Evolutionary conservation across 2,329 filamentous ascomycete species (phyloP), one percentile per base, ranked within the genome.

Genomic region (Immersiporthe knoxdaviesiana): DNA sequence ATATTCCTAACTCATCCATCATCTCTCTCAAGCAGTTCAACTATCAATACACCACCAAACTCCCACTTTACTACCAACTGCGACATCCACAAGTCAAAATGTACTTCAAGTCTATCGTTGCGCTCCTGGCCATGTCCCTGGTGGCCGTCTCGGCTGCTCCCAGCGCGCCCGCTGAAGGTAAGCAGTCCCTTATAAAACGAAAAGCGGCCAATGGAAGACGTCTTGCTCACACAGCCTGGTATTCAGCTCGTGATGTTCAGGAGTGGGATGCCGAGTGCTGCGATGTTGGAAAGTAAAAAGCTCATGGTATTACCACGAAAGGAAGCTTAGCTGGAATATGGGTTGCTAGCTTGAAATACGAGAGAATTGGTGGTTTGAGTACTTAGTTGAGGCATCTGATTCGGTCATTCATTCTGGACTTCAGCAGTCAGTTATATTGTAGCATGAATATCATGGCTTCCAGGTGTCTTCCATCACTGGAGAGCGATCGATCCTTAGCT

Each of bases 251-350:
- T 30, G 59, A 62, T 41, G 24, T 44, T 11, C 59, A 62, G 32
- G 59, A 62, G 14, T 62, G 59, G 59, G 37, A 44, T 44, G 59
- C 37, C 18, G 59, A 62, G 39, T 62, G 59, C 37, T 62, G 59
- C n/a, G 59, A 62, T 44, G 59, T 62, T 52, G 52, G 52, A 56
- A 56, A 56, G 24, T 56, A 56, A 56, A 56, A 56, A 30, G 14
- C 18, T 32, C 12, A 7, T 30, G 52, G n/a, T n/a, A n/a, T 1
- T 56, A 30, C 18, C 24, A 7, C 6, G 52, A 8, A 32, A 32
- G 14, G 54, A 14, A 58, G 27, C 54, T 59, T 11, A 18, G 21
- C 7, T 7, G 18, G 18, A 59, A n/a, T 18, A 59, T 37, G 32
- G 18, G 10, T 18, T 18, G 32, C 5, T 12, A 21, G 14, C 7